phyloP scores from a whole-genome alignment of 768 basidiomycete species.

The Lyophyllum atratum region DNA sequence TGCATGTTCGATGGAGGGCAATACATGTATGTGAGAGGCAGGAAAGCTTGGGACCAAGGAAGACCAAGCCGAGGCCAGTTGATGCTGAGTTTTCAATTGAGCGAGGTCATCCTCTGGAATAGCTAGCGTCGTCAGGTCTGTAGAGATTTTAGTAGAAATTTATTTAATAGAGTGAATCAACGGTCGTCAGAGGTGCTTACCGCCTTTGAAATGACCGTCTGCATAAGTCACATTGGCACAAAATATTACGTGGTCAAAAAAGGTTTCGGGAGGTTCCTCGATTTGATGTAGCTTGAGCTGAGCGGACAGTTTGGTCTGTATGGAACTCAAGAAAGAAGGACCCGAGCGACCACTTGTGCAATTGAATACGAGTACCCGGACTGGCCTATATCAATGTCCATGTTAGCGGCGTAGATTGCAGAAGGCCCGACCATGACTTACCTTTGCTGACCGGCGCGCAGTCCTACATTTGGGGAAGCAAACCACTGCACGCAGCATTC shows the following conservation, averaged over 20 bases:
- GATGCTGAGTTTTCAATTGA: constrained; percentile 72
- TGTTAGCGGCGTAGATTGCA: constrained; percentile 3
- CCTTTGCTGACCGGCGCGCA: constrained; percentile 31
- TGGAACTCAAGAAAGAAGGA: constrained; percentile 59
- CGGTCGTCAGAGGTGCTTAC: constrained; percentile 41
- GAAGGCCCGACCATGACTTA: constrained; percentile 12
- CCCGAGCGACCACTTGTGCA: constrained; percentile 92
- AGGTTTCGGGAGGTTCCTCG: constrained; percentile 38
- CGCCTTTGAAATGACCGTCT: constrained; percentile 88
- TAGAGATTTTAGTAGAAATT: constrained; percentile 46
- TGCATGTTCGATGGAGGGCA: constrained; percentile 90
- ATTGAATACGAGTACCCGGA: constrained; percentile 86
- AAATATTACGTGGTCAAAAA: constrained; percentile 90
- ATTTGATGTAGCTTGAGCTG: constrained; percentile 45
- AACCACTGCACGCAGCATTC: constrained; percentile 91
- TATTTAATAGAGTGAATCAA: neutral
- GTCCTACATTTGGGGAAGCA: constrained; percentile 55
- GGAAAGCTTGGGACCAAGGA: constrained; percentile 64
- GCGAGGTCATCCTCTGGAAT: constrained; percentile 63
- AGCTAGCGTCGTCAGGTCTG: constrained; percentile 79
- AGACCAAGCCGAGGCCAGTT: constrained; percentile 76
- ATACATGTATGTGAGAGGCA: constrained; percentile 64
- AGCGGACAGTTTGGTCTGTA: constrained; percentile 52
- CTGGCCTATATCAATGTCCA: constrained; percentile 24
- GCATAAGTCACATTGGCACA: constrained; percentile 96